Conservation (phyloP, 192 early-diverging fungal species). For the Endogone sp. region DNA sequence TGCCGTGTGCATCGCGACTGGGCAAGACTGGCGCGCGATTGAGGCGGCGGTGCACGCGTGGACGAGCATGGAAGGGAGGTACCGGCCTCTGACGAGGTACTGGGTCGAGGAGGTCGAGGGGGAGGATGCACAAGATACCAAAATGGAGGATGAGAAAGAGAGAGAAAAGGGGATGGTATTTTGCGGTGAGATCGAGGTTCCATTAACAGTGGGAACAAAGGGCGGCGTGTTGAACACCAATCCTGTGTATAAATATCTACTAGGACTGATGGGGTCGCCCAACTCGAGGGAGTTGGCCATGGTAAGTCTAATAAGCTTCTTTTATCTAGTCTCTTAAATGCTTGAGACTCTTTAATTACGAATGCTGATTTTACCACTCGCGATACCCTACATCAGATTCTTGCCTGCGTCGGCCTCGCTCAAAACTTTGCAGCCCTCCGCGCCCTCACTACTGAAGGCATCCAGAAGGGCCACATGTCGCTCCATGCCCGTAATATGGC, state of each 20-base stretch:
- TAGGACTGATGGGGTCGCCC: constrained; percentile 62
- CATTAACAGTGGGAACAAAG: constrained; percentile 69
- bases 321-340: constrained; percentile 2
- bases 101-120: constrained; percentile 58
- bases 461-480: constrained; percentile 71
- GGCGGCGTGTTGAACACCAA: constrained; percentile 74
- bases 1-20: constrained; percentile 69
- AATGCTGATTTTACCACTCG: not conserved
- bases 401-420: constrained; percentile 66
- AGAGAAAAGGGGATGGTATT: constrained; percentile 36
- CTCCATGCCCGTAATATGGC: constrained; percentile 58
- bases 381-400: constrained; percentile 26
- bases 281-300: constrained; percentile 58
- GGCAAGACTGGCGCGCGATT: constrained; percentile 78
- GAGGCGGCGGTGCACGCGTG: constrained; percentile 70
- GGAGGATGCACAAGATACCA: not conserved
- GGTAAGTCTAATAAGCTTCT: constrained; percentile 21
- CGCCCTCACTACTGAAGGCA: constrained; percentile 69
- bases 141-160: constrained; percentile 15
- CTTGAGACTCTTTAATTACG: too few relatives aligned
- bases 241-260: constrained; percentile 61
- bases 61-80: constrained; percentile 45
- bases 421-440: constrained; percentile 80
- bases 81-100: constrained; percentile 67
- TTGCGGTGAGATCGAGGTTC: constrained; percentile 64